phyloP scores from a whole-genome alignment of 768 basidiomycete genomes.

The Agaricus subrufescens region DNA sequence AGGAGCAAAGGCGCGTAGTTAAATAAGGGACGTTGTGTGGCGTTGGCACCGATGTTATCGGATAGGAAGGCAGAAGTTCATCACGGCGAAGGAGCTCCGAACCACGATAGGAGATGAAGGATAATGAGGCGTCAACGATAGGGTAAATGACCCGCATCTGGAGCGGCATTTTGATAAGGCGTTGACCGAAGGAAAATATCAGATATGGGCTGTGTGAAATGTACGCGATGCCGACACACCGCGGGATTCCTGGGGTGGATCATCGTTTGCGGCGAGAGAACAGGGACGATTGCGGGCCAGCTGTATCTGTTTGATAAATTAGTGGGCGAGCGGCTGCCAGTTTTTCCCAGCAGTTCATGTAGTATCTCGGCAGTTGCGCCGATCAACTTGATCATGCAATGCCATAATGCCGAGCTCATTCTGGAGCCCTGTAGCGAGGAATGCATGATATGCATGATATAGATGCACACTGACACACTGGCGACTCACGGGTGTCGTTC shows the following conservation, averaged over 20 bases:
- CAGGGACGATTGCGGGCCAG: too few species aligned
- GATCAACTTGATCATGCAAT: too few species aligned
- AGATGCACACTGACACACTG: too few species aligned
- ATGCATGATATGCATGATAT: too few species aligned
- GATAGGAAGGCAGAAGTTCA: too few species aligned
- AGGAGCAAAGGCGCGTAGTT: too few species aligned
- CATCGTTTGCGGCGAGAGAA: neutral
- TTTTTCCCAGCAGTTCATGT: neutral
- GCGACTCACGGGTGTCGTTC: neutral
- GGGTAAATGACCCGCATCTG: neutral
- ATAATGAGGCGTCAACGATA: neutral
- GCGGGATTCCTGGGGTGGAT: constrained; percentile 9
- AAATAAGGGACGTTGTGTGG: too few species aligned
- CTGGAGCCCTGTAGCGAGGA: too few species aligned
- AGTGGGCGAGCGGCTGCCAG: neutral
- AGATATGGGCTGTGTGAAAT: neutral
- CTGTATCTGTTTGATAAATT: neutral
- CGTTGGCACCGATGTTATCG: too few species aligned
- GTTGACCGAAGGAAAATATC: neutral
- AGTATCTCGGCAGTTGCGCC: too few species aligned
- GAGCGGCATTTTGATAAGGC: neutral
- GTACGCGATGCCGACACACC: neutral
- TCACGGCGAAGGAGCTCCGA: neutral
- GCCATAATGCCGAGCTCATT: too few species aligned
- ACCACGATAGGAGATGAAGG: neutral